Conservation (phyloP, 495 filamentous ascomycete species). For the Durotheca rogersii region DNA sequence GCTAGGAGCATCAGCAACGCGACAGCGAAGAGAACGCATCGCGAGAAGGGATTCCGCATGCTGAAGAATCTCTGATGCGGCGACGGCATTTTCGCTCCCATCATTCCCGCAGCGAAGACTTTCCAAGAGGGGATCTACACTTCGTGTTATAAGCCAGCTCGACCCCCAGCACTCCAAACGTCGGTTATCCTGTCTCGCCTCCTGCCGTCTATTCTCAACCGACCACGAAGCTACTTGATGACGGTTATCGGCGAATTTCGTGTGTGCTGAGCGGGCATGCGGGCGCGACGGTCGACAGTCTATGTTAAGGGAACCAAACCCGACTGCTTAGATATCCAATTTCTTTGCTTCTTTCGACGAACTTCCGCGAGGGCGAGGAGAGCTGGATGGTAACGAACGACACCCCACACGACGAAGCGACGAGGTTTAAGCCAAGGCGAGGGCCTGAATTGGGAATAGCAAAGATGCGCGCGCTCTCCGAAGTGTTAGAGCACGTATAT, state of each 20-base stretch:
- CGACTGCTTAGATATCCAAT: conserved; percentile 6
- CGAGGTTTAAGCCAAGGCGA: conserved; percentile 13
- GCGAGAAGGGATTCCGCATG: conserved; percentile 47
- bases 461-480: conserved; percentile 19
- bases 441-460: conserved; percentile 9
- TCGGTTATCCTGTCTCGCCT: neutral
- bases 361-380: conserved; percentile 9
- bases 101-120: conserved; percentile 24
- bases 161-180: neutral
- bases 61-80: conserved; percentile 44
- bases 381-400: conserved; percentile 24
- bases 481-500: conserved; percentile 17
- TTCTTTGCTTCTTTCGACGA: conserved; percentile 11
- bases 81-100: conserved; percentile 41
- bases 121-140: conserved; percentile 21
- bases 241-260: conserved; percentile 29
- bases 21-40: conserved; percentile 40
- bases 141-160: conserved; percentile 12
- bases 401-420: conserved; percentile 21
- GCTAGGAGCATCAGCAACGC: conserved; percentile 38
- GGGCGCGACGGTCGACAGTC: conserved; percentile 28
- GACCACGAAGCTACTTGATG: conserved; percentile 26
- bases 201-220: conserved; percentile 7
- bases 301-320: conserved; percentile 20
- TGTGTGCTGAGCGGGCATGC: conserved; percentile 27